Evolutionary conservation across 306 rosid species (phyloP).

Genomic region (Fragaria vesca): DNA sequence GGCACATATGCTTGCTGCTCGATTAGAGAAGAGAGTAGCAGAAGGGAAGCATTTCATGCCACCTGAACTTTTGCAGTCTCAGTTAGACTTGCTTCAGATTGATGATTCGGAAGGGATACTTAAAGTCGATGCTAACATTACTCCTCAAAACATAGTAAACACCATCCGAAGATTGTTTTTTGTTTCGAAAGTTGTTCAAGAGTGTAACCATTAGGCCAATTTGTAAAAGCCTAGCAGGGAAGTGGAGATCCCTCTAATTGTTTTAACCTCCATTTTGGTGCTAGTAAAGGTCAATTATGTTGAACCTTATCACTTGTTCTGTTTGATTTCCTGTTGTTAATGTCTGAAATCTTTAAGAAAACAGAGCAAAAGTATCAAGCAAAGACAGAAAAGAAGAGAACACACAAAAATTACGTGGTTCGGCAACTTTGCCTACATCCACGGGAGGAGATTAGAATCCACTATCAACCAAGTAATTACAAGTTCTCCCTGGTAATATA

Average conservation of each 20-base stretch:
- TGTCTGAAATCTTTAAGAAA: neutral
- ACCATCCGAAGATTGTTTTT: slow-evolving; percentile 13
- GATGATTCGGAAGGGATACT: slow-evolving; percentile 59
- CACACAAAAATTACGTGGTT: slow-evolving; percentile 13
- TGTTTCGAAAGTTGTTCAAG: neutral
- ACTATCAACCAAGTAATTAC: slow-evolving; percentile 1
- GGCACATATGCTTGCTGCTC: slow-evolving; percentile 52
- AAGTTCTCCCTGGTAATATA: neutral
- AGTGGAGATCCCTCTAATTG: neutral
- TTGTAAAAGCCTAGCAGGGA: neutral
- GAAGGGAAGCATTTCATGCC: slow-evolving; percentile 92
- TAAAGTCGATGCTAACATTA: slow-evolving; percentile 60
- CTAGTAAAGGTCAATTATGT: neutral
- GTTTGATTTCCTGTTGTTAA: neutral
- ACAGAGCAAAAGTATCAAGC: neutral
- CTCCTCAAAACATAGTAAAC: slow-evolving; percentile 40
- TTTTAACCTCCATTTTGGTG: neutral
- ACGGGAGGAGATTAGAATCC: slow-evolving; percentile 9
- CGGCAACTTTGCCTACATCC: slow-evolving; percentile 18
- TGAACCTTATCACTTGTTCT: neutral
- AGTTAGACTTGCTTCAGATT: slow-evolving; percentile 65
- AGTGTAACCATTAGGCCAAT: neutral
- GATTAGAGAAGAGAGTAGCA: slow-evolving; percentile 55
- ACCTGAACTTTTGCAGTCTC: slow-evolving; percentile 72
- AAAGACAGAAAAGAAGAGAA: neutral